Percentiles rank a stretch among this genome's conserved stretches.
Evolutionary conservation across 768 basidiomycete genomes (phyloP).

Genomic region (Amanita fuliginea): DNA sequence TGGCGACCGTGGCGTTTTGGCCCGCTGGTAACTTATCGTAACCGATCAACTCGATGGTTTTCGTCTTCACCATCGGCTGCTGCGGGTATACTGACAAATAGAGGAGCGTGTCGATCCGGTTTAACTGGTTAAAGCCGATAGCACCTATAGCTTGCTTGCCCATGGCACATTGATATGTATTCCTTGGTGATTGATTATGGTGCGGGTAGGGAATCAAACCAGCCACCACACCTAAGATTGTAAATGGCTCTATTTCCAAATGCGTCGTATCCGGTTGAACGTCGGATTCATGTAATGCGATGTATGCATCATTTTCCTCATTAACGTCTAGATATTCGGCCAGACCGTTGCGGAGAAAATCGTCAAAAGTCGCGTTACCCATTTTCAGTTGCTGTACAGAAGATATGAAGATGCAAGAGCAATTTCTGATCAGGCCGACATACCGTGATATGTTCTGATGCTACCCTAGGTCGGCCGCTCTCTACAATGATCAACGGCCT

Average conservation of each 20-base stretch:
- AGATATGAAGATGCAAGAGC: not conserved
- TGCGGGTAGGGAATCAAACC: constrained; percentile 99
- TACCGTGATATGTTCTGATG: constrained; percentile 71
- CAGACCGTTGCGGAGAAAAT: constrained; percentile 83
- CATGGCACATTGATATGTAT: constrained; percentile 99
- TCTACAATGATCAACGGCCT: constrained; percentile 97
- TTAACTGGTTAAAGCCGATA: constrained; percentile 96
- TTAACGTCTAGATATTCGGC: constrained; percentile 99
- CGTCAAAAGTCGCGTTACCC: constrained; percentile 76
- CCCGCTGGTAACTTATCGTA: constrained; percentile 97
- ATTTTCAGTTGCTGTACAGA: constrained; percentile 62
- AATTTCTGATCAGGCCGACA: constrained; percentile 11
- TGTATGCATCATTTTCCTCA: constrained; percentile 96
- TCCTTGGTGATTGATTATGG: constrained; percentile 98
- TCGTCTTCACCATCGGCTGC: constrained; percentile 99
- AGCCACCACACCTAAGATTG: constrained; percentile 92
- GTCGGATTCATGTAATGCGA: constrained; percentile 87
- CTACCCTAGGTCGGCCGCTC: constrained; percentile 63
- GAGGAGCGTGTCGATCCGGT: constrained; percentile 95
- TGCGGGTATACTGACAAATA: constrained; percentile 98
- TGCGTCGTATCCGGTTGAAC: constrained; percentile 82
- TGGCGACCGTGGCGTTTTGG: constrained; percentile 96
- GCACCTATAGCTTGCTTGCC: constrained; percentile 99
- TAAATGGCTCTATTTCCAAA: constrained; percentile 98
- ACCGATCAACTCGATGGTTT: constrained; percentile 93